Base-by-base conservation (phyloP, 2,329 filamentous ascomycete genomes). In the Cladosporium sp. region DNA sequence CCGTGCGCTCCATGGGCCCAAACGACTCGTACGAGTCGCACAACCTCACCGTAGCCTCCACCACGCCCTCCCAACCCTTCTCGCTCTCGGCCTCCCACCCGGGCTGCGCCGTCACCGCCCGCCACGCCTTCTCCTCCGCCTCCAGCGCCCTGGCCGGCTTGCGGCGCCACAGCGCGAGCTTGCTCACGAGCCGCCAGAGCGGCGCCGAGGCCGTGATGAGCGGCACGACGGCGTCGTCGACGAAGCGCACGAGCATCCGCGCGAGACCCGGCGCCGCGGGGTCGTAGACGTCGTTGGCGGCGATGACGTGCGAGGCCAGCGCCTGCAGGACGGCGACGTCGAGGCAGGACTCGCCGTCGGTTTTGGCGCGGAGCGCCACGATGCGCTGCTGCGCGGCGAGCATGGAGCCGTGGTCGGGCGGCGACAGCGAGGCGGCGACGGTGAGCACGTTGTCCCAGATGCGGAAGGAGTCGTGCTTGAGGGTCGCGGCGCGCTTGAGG, bases 361-460 rank as follows among this genome's bases (percentile, higher is more conserved):
- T 77, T 0, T 74, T 64, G 13, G 79, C 78, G 38, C 88, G 83
- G 37, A 97, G 81, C 19, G 86, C 82, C 50, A 95, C 82, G 48
- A 97, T 78, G 56, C 85, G 82, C 38, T 79, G 81, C 54, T 93
- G 79, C 0, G 89, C 89, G 4, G 85, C 77, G 32, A 95, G 74
- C 46, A 95, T 81, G 56, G 96, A 89, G 0, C 76, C 69, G 64
- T 89, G 84, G 0, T 86, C 82, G 0, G 88, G 85, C 0, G 92
- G 91, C 1, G 77, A 78, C 28, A 93, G 80, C 1, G 89, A 87
- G 0, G 87, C 82, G 0, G 88, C 86, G 18, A 97, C 84, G 0
- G 90, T 93, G 53, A 98, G 81, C 13, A 97, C 86, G 63, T 98
- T 98, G 66, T 95, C 89, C 92, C 92, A 97, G 68, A 98, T 96